phyloP scores from a whole-genome alignment of 306 rosid species.

The Gynostemma pentaphyllum region DNA sequence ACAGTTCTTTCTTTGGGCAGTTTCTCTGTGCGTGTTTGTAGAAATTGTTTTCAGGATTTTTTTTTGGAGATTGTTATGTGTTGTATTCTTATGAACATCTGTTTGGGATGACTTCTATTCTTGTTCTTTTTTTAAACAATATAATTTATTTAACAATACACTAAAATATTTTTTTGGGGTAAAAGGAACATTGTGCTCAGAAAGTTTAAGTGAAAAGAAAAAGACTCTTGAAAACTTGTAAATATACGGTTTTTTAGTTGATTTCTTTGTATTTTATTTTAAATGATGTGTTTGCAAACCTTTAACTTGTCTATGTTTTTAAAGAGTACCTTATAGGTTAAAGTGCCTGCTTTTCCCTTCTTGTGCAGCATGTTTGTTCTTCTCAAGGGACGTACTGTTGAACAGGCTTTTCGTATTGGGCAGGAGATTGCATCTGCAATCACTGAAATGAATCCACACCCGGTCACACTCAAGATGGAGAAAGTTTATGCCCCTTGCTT shows the following conservation, averaged over 20 bases:
- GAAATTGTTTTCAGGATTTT: too few species aligned
- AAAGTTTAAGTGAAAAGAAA: too few species aligned
- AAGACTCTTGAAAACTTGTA: too few species aligned
- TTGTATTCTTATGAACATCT: not conserved
- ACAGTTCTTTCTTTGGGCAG: not conserved
- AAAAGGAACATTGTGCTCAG: too few species aligned
- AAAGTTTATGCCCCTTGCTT: constrained; percentile 83
- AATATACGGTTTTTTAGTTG: too few species aligned
- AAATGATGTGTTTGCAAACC: not conserved
- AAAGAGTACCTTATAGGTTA: not conserved
- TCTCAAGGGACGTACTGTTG: constrained; percentile 67
- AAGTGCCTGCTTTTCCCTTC: not conserved
- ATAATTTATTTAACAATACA: not conserved
- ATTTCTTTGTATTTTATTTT: too few species aligned
- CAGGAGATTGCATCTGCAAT: constrained; percentile 76
- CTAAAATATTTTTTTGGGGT: not conserved
- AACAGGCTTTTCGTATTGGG: constrained; percentile 74
- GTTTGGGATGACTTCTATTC: not conserved
- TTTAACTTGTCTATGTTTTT: not conserved
- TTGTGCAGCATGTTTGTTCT: constrained; percentile 90
- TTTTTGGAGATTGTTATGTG: not conserved
- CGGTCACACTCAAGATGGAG: constrained; percentile 92
- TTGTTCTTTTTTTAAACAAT: not conserved
- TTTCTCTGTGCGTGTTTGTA: too few species aligned
- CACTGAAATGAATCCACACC: constrained; percentile 82